phyloP scores from a whole-genome alignment of 2,329 filamentous ascomycete genomes.

The Xylariaceae sp. region DNA sequence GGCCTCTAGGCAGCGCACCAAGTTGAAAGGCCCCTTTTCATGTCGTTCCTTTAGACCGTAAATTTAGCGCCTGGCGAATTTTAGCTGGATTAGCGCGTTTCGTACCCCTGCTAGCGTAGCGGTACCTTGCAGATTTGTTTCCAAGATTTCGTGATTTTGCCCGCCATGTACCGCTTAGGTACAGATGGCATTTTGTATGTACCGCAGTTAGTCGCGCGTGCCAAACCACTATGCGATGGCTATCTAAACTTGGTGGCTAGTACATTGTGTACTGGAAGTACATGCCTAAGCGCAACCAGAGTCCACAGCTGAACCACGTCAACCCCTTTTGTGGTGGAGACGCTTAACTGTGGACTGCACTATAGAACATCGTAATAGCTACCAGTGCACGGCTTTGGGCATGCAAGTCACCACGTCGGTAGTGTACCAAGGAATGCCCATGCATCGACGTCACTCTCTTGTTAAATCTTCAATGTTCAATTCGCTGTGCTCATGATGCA shows the following conservation, averaged over 20 bases:
- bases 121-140: constrained; percentile 30
- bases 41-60: constrained; percentile 9
- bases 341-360: too few species aligned
- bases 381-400: too few species aligned
- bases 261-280: too few species aligned
- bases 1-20: not conserved
- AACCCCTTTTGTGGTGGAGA: not conserved
- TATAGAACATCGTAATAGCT: too few species aligned
- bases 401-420: too few species aligned
- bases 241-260: too few species aligned
- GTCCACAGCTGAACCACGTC: not conserved
- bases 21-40: constrained; percentile 9
- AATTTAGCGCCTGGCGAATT: constrained; percentile 11
- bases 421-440: too few species aligned
- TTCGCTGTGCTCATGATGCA: not conserved
- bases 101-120: constrained; percentile 26
- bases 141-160: constrained; percentile 8
- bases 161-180: too few species aligned
- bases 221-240: too few species aligned
- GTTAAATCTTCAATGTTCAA: too few species aligned
- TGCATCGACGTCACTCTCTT: too few species aligned
- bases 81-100: constrained; percentile 26
- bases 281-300: not conserved
- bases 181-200: too few species aligned
- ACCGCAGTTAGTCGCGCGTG: not conserved